A percentile compares a stretch with the other conserved stretches of the same genome.
Conservation (phyloP, 2,329 filamentous ascomycete species). For the Cyclaneusma minus region DNA sequence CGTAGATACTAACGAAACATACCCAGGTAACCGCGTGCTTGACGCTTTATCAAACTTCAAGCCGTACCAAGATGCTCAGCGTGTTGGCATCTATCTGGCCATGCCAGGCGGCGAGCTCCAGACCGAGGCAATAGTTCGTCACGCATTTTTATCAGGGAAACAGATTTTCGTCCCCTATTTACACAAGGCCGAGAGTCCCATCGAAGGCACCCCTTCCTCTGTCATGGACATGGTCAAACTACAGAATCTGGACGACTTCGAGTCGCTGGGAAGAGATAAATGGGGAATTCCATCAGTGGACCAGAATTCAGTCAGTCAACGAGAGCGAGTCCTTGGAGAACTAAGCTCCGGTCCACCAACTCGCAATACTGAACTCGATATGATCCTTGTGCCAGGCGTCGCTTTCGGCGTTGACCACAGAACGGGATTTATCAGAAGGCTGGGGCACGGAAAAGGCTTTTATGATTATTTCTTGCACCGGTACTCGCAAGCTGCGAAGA, state of each 20-base stretch:
- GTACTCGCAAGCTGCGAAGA: slow-evolving; percentile 32
- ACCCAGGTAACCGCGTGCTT: slow-evolving; percentile 47
- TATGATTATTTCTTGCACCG: slow-evolving; percentile 86
- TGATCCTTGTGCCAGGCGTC: slow-evolving; percentile 85
- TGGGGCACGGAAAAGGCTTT: slow-evolving; percentile 92
- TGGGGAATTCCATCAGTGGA: slow-evolving; percentile 93
- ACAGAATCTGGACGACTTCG: slow-evolving; percentile 58
- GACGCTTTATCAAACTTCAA: slow-evolving; percentile 48
- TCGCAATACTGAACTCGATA: slow-evolving; percentile 45
- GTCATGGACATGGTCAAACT: slow-evolving; percentile 95
- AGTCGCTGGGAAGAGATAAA: slow-evolving; percentile 57
- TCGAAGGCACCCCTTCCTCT: slow-evolving; percentile 32
- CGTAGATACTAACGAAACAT: slow-evolving; percentile 4
- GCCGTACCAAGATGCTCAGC: slow-evolving; percentile 59
- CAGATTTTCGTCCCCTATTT: slow-evolving; percentile 86
- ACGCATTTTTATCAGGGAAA: slow-evolving; percentile 67
- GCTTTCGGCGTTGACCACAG: slow-evolving; percentile 59
- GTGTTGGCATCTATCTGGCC: slow-evolving; percentile 77
- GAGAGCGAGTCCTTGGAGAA: slow-evolving; percentile 60
- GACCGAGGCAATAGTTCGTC: slow-evolving; percentile 64
- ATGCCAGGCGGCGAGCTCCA: slow-evolving; percentile 84
- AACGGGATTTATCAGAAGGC: slow-evolving; percentile 45
- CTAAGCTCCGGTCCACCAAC: too few relatives aligned
- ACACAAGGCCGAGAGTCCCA: slow-evolving; percentile 37
- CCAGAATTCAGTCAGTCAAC: slow-evolving; percentile 42